Percentiles rank a stretch among this genome's conserved stretches.
phyloP scores from a whole-genome alignment of 2,329 filamentous ascomycete genomes.

The Phaeosphaeriaceae sp. region DNA sequence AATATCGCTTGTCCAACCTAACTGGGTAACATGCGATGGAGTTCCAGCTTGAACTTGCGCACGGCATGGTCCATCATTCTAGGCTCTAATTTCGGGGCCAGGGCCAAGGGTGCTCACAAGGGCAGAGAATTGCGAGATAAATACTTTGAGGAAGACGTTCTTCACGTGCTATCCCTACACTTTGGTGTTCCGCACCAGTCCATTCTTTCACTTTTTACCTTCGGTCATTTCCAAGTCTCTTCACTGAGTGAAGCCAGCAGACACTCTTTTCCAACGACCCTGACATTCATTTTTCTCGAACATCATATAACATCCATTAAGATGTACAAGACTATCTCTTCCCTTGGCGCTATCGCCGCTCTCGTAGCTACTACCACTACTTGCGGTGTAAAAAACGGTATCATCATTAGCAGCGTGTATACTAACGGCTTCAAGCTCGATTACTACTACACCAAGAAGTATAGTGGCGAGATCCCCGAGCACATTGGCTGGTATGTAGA shows the following conservation, averaged over 20 bases:
- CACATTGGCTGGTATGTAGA: constrained; percentile 54
- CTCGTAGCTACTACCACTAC: constrained; percentile 51
- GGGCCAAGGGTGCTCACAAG: constrained; percentile 6
- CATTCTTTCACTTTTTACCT: constrained; percentile 33
- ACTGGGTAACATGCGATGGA: constrained; percentile 19
- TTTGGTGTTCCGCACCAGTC: constrained; percentile 32
- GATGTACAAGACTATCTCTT: constrained; percentile 39
- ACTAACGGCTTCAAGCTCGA: constrained; percentile 54
- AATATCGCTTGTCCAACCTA: constrained; percentile 32
- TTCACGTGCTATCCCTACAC: constrained; percentile 30
- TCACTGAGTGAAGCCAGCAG: constrained; percentile 43
- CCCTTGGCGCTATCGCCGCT: constrained; percentile 37
- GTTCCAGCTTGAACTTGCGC: constrained; percentile 19
- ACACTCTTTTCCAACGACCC: constrained; percentile 37
- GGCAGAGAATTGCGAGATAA: no score
- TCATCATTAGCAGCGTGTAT: constrained; percentile 56
- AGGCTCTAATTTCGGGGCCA: constrained; percentile 6
- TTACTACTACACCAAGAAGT: constrained; percentile 47
- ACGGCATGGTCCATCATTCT: constrained; percentile 20
- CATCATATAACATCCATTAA: constrained; percentile 21
- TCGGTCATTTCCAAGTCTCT: constrained; percentile 39
- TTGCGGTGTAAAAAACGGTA: constrained; percentile 54
- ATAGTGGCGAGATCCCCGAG: constrained; percentile 33
- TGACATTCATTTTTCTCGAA: constrained; percentile 30
- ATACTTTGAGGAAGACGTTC: constrained; percentile 21